These are phyloP conservation scores for Byssoonygena ceratinophila DNA, from an alignment of 2,329 filamentous ascomycete genomes.

Conservation along the genomic window DNA sequence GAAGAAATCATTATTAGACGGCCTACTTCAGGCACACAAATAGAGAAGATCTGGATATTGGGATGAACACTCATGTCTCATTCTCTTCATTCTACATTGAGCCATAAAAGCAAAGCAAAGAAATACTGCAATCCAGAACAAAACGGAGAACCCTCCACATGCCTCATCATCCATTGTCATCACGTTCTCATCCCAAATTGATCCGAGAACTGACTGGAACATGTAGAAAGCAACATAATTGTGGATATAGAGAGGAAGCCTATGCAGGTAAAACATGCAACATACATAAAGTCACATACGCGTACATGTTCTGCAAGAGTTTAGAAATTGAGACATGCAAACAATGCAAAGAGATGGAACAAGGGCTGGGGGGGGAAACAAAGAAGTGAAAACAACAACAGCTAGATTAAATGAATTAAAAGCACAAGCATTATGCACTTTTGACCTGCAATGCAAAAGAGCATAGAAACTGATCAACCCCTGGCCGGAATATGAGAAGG, in stretches of 20 bases:
- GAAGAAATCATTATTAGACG: too few species aligned
- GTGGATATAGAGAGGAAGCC: background rate
- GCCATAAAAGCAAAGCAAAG: background rate
- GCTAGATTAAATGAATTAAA: constrained; percentile 9
- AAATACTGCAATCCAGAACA: background rate
- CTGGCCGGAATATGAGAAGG: background rate
- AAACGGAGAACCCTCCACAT: background rate
- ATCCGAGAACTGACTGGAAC: background rate
- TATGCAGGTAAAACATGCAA: constrained; percentile 5
- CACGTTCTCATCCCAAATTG: background rate
- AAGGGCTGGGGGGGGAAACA: background rate
- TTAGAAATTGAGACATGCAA: background rate
- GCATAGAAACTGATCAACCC: background rate
- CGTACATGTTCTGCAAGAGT: constrained; percentile 10
- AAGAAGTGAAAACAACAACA: background rate
- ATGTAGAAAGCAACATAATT: background rate
- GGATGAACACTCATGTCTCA: constrained; percentile 7
- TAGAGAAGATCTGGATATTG: background rate
- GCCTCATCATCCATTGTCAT: constrained; percentile 4
- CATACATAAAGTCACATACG: constrained; percentile 9
- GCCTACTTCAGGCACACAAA: background rate
- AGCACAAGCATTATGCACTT: constrained; percentile 12
- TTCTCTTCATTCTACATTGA: constrained; percentile 4
- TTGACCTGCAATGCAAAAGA: constrained; percentile 6
- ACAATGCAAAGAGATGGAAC: background rate